Conservation (phyloP, 345 rosid species). For the Rhizophora mangle region DNA sequence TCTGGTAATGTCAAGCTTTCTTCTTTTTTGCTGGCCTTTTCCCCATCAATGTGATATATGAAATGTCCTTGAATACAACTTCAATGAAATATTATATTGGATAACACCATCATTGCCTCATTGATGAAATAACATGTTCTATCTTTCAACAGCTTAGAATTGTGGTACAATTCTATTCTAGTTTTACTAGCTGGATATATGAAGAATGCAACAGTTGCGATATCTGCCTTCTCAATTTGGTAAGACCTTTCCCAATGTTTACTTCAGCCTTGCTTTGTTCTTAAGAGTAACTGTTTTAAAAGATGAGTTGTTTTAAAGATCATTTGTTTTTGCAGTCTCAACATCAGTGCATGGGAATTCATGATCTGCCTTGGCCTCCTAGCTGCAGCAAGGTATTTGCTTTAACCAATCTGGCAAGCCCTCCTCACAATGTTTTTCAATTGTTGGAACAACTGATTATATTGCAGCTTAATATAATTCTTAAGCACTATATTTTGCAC, state of each 20-base stretch:
- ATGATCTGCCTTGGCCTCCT: slow-evolving; percentile 43
- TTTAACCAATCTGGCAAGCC: neutral
- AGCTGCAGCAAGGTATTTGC: slow-evolving; percentile 24
- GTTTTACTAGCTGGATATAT: slow-evolving; percentile 71
- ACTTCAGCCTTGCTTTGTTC: neutral
- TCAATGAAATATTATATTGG: too few species aligned
- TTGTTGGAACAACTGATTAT: neutral
- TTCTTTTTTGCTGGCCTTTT: neutral
- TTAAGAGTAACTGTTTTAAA: neutral
- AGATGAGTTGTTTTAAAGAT: neutral
- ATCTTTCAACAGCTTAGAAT: slow-evolving; percentile 51
- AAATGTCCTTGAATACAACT: too few species aligned
- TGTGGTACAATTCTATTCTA: slow-evolving; percentile 68
- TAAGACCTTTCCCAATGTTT: slow-evolving; percentile 19
- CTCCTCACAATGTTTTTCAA: neutral
- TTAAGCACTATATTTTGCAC: neutral
- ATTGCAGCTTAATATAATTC: neutral
- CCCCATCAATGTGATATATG: neutral
- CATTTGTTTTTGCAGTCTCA: slow-evolving; percentile 30
- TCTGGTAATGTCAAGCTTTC: slow-evolving; percentile 17
- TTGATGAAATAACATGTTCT: neutral
- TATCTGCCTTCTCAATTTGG: slow-evolving; percentile 90
- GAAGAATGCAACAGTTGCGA: slow-evolving; percentile 49
- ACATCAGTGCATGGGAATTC: slow-evolving; percentile 33
- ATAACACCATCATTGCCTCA: too few species aligned